Evolutionary conservation across 148 eudicot genomes (phyloP), one percentile per base, ranked within the genome.

Genomic region (Persicaria tinctoria): DNA sequence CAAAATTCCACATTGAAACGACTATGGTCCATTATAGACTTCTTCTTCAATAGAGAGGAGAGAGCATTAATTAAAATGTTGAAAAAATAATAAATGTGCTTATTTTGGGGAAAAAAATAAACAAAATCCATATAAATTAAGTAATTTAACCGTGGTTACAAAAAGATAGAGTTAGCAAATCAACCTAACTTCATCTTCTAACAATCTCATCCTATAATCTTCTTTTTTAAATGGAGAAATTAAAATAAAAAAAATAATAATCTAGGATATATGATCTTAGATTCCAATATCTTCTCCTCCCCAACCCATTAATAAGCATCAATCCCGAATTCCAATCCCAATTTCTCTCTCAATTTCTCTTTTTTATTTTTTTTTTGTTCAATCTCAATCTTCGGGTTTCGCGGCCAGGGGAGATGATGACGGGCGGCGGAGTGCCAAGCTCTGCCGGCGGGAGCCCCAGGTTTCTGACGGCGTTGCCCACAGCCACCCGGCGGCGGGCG

Each of bases 361-460:
- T 14, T 4, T 20, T 20, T 20, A 16, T 54, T 14, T 12, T 20
- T 20, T 20, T 54, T 54, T 14, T 12, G 13, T 54, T 5, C 2
- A 4, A n/a, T 14, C n/a, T 5, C 59, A 14, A 6, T 55, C 18
- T 55, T 55, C 5, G 41, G 41, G 41, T 32, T 32, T 32, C 3
- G 41, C 53, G 48, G 12, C 38, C 9, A 12, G 4, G 72, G 38
- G 48, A 46, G 9, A 63, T 10, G 44, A 63, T 38, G 51, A n/a
- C 27, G 44, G 44, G 59, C 9, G 59, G 74, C 74, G 74, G 74
- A 47, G 74, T 8, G n/a, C 45, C 44, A 32, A 72, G 20, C 74
- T 72, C 74, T 53, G 74, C 74, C 53, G 32, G 27, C 53, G 53
- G 32, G n/a, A 47, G 18, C 4, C 32, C 54, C 13, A 70, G 46